These are phyloP conservation scores for Ganoderma sp. DNA, from an alignment of 1,284 basidiomycete species.

Conservation along the genomic window DNA sequence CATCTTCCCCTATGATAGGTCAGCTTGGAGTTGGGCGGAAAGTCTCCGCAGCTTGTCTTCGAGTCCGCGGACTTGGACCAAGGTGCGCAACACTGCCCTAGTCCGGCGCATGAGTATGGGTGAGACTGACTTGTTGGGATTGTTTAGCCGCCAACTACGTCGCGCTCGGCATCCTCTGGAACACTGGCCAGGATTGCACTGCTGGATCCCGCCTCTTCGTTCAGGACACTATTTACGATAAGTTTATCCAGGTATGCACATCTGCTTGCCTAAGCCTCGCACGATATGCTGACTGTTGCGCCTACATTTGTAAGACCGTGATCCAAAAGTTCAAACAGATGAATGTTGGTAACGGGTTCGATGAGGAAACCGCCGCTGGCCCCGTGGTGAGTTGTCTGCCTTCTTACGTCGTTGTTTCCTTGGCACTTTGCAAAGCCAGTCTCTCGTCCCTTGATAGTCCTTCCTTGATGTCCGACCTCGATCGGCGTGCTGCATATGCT, in stretches of 20 bases:
- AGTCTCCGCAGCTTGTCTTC: slow-evolving; percentile 90
- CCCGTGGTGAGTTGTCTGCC: slow-evolving; percentile 65
- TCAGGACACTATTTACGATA: slow-evolving; percentile 85
- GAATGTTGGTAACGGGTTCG: slow-evolving; percentile 82
- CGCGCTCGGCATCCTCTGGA: slow-evolving; percentile 82
- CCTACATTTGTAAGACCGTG: slow-evolving; percentile 46
- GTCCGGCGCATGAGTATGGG: background rate
- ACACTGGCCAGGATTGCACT: slow-evolving; percentile 88
- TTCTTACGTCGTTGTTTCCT: too few relatives aligned
- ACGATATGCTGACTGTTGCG: background rate
- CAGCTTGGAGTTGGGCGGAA: slow-evolving; percentile 93
- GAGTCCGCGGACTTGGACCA: slow-evolving; percentile 85
- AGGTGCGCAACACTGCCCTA: slow-evolving; percentile 47
- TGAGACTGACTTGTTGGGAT: background rate
- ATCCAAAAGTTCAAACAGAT: slow-evolving; percentile 71
- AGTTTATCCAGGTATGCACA: slow-evolving; percentile 60
- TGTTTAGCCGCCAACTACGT: slow-evolving; percentile 80
- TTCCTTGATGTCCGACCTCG: background rate
- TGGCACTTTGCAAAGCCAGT: too few relatives aligned
- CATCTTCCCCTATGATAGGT: slow-evolving; percentile 53
- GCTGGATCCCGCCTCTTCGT: slow-evolving; percentile 87
- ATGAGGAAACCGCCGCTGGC: slow-evolving; percentile 76
- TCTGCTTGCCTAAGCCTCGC: background rate
- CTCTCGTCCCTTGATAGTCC: background rate
- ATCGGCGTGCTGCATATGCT: too few relatives aligned